Base-by-base conservation (phyloP, 768 basidiomycete species). In the Clitopilus hobsonii region DNA sequence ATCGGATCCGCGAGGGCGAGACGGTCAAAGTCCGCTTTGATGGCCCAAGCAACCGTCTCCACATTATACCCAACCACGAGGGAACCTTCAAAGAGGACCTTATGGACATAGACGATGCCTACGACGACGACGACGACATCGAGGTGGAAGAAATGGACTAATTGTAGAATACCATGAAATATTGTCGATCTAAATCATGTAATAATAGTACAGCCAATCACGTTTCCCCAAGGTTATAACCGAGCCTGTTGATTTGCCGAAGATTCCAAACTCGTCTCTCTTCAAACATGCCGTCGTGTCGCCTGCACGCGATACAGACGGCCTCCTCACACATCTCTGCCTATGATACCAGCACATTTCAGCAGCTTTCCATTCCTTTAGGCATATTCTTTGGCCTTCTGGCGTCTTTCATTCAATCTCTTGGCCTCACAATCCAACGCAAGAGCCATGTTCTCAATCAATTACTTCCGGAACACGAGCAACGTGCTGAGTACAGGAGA, bases 371-470 rank as follows among this genome's bases (percentile, higher is more conserved):
- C 47, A 81, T 83, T 62, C 74, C 77, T 50, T 69, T 80, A 30
- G 81, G 80, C 32, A 82, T 83, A 51, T 56, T 74, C 57, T 72
- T 78, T 54, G 93, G 93, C 23, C 81, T 97, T 36, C 67, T 92
- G 11, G 89, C 92, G 14, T 91, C 88, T 5, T 91, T 89, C 65
- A 76, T 95, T n/a, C 94, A 96, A 70, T 91, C 89, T 20, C 75
- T 94, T 8, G 94, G 94, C 18, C 79, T 98, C 38, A 95, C 94
- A 23, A 85, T 98, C 54, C 94, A 96, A 67, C 85, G 94, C 57
- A 94, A 95, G 75, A 92, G 90, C 61, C 94, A 98, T 78, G 81
- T 96, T 49, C 72, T 86, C 50, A 91, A 95, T 65, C 89, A 92
- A 61, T 69, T 73, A 2, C 76, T 88, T 10, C 91, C 92, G 2